A percentile compares a stretch with the other conserved stretches of the same genome.
Evolutionary conservation across 805 yeast genomes (phyloP).

Genomic region (Monosporozyma unispora): DNA sequence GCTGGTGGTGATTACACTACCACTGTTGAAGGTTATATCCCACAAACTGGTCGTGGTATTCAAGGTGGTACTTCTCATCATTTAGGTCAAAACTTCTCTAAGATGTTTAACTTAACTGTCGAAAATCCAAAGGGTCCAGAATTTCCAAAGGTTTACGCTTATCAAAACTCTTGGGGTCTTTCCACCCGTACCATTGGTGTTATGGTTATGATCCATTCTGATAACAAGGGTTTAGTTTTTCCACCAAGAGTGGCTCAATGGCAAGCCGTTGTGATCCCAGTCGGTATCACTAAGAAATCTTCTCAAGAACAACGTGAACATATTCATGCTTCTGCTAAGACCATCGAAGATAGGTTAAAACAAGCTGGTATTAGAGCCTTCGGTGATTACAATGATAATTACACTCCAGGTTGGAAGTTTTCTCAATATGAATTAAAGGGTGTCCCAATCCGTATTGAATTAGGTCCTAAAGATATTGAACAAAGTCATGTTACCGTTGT

Average conservation of each 20-base stretch:
- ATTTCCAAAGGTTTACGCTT: slow-evolving; percentile 77
- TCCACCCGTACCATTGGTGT: slow-evolving; percentile 98
- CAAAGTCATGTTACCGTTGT: slow-evolving; percentile 76
- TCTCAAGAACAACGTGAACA: slow-evolving; percentile 62
- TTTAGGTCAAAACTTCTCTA: slow-evolving; percentile 95
- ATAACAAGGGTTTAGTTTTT: slow-evolving; percentile 93
- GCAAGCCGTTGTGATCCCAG: slow-evolving; percentile 91
- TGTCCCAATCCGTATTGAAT: slow-evolving; percentile 84
- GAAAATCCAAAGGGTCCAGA: slow-evolving; percentile 92
- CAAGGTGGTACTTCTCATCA: slow-evolving; percentile 99
- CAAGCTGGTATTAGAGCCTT: slow-evolving; percentile 61
- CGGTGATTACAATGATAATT: slow-evolving; percentile 87
- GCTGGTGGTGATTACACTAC: slow-evolving; percentile 97
- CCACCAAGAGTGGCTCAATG: slow-evolving; percentile 95
- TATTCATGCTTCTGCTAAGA: slow-evolving; percentile 61
- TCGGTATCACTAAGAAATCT: slow-evolving; percentile 86
- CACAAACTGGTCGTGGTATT: slow-evolving; percentile 98
- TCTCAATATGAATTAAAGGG: slow-evolving; percentile 97
- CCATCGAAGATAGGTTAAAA: slow-evolving; percentile 53
- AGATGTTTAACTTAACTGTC: slow-evolving; percentile 92
- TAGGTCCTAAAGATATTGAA: slow-evolving; percentile 92
- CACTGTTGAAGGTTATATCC: slow-evolving; percentile 92
- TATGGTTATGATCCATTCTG: slow-evolving; percentile 98
- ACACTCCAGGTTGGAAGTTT: slow-evolving; percentile 98
- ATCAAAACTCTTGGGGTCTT: slow-evolving; percentile 99